Evolutionary conservation across 2,329 filamentous ascomycete genomes (phyloP), one percentile per base, ranked within the genome.

Genomic region (Huntiella decipiens): DNA sequence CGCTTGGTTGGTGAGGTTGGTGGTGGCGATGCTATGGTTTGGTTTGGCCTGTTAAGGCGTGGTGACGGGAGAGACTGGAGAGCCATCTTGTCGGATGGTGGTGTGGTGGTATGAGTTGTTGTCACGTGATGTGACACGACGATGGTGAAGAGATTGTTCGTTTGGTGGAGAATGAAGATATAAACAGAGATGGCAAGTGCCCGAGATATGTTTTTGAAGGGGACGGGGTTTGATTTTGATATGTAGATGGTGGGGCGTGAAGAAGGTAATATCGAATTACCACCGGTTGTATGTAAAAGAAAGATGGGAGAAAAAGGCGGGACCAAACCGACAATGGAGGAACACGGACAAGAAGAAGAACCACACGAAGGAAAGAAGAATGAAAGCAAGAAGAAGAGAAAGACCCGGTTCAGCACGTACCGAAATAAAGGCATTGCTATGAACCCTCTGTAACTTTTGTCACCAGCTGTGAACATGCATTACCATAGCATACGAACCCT

Each of bases 1-100:
- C 22, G 22, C 22, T 22, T 82, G 71, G 40, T 73, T 72, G 54
- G 73, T 65, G 50, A 75, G 68, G 65, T 82, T 79, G 52, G 67
- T 60, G 55, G 70, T 67, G 46, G 66, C 60, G 12, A 60, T 13
- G 40, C 13, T 28, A n/a, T 33, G 40, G 31, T 36, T n/a, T n/a
- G 34, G 7, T n/a, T 28, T 5, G 15, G 39, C 17, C 12, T 12
- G 22, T 19, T 31, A 32, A 28, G 39, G 17, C 39, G 15, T 19
- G n/a, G 39, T 16, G 28, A 43, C n/a, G 39, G 6, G 10, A 41
- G 15, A 6, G 40, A 33, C 10, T 28, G n/a, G 12, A 34, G 33
- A 43, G 33, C 31, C n/a, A 34, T 33, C 22, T 28, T 19, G 16
- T n/a, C 11, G n/a, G 13, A 19, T 40, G 38, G 16, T 19, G 38